Percentiles rank a stretch among this genome's conserved stretches.
Conservation (phyloP, 805 yeast genomes). For the Komagataella populi region DNA sequence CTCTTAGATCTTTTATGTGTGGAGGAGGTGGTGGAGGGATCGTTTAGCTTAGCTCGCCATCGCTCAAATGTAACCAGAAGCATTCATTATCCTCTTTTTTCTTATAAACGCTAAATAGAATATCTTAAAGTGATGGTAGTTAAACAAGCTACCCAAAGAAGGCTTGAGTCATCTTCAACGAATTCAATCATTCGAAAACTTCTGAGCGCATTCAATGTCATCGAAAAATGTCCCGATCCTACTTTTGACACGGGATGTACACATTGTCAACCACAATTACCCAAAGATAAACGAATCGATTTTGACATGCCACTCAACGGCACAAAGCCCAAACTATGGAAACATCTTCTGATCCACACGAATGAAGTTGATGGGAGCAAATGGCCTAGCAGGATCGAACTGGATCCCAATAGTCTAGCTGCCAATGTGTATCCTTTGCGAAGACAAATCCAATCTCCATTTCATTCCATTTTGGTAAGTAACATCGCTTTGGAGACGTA, state of each 20-base stretch:
- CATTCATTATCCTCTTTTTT: too few species aligned
- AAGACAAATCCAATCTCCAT: conserved; percentile 22
- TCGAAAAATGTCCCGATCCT: conserved; percentile 34
- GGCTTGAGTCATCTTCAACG: background rate
- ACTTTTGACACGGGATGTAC: conserved; percentile 49
- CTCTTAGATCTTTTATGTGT: too few species aligned
- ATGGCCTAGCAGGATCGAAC: conserved; percentile 40
- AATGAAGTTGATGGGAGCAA: conserved; percentile 21
- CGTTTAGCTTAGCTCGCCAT: too few species aligned
- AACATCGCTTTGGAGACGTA: conserved; percentile 20
- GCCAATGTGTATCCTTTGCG: conserved; percentile 19
- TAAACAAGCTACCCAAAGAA: background rate
- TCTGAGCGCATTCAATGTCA: conserved; percentile 1
- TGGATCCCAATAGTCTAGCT: conserved; percentile 28
- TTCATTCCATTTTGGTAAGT: conserved; percentile 37
- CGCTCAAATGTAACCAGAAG: too few species aligned
- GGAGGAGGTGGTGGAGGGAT: too few species aligned
- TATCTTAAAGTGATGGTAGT: background rate
- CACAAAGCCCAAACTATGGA: conserved; percentile 38
- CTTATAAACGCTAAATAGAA: too few species aligned
- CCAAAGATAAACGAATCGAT: conserved; percentile 27
- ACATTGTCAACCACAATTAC: conserved; percentile 32
- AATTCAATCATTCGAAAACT: background rate
- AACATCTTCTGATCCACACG: conserved; percentile 40
- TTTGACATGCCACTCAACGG: conserved; percentile 23